Percentiles rank a stretch among this genome's conserved stretches.
These are phyloP conservation scores for Suillus fuscotomentosus DNA, from an alignment of 768 basidiomycete species.

Conservation along the genomic window DNA sequence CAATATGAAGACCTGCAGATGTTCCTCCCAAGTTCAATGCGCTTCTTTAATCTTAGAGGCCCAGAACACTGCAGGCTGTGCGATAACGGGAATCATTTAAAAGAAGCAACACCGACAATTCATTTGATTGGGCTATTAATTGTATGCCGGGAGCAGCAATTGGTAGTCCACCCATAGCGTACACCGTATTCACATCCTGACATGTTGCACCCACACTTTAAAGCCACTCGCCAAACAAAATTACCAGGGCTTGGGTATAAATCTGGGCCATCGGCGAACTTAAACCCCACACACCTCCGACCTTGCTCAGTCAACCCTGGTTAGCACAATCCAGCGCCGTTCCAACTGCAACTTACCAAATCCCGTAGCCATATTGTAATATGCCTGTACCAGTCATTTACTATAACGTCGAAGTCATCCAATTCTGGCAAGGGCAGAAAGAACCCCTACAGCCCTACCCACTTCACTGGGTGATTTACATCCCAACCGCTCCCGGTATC, in stretches of 20 bases:
- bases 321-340: background rate
- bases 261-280: background rate
- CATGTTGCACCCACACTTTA: background rate
- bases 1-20: background rate
- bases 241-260: background rate
- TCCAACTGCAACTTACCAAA: background rate
- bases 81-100: background rate
- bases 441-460: slow-evolving; percentile 10
- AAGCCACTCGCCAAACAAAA: background rate
- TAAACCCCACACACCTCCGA: background rate
- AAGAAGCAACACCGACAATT: background rate
- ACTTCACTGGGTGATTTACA: slow-evolving; percentile 30
- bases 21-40: background rate
- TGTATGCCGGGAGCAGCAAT: background rate
- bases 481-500: slow-evolving; percentile 16
- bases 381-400: slow-evolving; percentile 17
- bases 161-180: background rate
- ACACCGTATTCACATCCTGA: background rate
- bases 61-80: background rate
- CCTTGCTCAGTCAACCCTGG: background rate
- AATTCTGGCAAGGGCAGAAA: slow-evolving; percentile 25
- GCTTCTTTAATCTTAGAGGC: background rate
- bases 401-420: slow-evolving; percentile 25
- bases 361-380: background rate
- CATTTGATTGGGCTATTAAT: background rate